A percentile compares a stretch with the other conserved stretches of the same genome.
Evolutionary conservation across 768 basidiomycete species (phyloP).

Genomic region (Hypholoma sublateritium): DNA sequence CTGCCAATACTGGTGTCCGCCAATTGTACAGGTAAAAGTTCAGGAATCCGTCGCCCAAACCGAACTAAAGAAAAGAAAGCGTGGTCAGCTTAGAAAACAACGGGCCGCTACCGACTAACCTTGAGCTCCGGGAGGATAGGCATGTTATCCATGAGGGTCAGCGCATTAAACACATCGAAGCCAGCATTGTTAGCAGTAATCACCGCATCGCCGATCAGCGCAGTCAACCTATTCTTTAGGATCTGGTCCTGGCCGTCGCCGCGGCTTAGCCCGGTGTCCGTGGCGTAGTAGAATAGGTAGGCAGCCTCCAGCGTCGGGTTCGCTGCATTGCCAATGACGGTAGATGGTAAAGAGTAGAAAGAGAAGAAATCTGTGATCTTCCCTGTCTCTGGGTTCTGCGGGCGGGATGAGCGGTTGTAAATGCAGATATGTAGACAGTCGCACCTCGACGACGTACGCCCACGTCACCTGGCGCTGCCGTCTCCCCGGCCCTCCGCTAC

Average conservation of each 20-base stretch:
- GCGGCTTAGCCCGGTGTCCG: conserved; percentile 65
- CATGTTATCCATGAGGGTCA: conserved; percentile 94
- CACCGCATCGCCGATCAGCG: conserved; percentile 78
- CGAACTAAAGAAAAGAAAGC: conserved; percentile 62
- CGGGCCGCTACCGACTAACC: conserved; percentile 36
- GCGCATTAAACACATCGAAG: conserved; percentile 96
- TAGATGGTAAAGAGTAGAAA: conserved; percentile 95
- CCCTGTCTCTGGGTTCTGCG: conserved; percentile 76
- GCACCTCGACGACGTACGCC: conserved; percentile 94
- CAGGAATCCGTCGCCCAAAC: conserved; percentile 86
- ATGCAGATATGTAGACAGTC: conserved; percentile 9
- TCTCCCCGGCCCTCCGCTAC: conserved; percentile 49
- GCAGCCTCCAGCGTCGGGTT: conserved; percentile 83
- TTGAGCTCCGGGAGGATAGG: conserved; percentile 80
- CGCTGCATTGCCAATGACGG: conserved; percentile 78
- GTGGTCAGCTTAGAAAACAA: not conserved
- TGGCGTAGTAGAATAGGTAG: conserved; percentile 95
- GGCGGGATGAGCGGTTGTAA: not conserved
- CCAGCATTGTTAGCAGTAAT: conserved; percentile 78
- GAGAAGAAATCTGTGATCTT: conserved; percentile 95
- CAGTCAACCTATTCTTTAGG: conserved; percentile 68
- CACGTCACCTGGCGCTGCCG: conserved; percentile 87
- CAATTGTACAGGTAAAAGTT: conserved; percentile 97
- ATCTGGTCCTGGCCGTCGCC: conserved; percentile 59
- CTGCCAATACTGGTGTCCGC: conserved; percentile 79